A percentile compares a stretch with the other conserved stretches of the same genome.
These are phyloP conservation scores for Trametopsis cervina DNA, from an alignment of 768 basidiomycete genomes.

Conservation along the genomic window DNA sequence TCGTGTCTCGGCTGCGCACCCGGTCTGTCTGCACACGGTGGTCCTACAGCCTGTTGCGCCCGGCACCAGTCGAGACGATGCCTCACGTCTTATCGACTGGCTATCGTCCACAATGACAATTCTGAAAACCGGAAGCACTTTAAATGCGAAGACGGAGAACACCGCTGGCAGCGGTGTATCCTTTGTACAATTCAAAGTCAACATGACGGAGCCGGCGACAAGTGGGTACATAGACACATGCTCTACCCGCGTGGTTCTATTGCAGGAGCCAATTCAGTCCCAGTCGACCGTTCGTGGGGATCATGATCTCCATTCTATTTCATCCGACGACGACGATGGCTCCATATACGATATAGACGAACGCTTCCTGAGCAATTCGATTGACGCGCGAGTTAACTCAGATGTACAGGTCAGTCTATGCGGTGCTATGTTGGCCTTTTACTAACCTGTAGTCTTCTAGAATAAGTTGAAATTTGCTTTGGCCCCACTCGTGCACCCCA, in stretches of 20 bases:
- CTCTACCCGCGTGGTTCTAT: background rate
- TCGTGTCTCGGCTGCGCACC: background rate
- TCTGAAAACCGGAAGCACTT: background rate
- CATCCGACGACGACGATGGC: background rate
- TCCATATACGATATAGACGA: slow-evolving; percentile 7
- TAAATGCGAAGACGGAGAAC: background rate
- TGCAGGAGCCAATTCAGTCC: background rate
- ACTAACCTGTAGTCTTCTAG: too few relatives aligned
- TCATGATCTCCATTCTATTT: too few relatives aligned
- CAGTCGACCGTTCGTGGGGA: background rate
- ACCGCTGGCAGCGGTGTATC: background rate
- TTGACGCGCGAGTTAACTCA: background rate
- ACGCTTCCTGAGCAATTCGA: slow-evolving; percentile 2
- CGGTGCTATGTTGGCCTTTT: background rate
- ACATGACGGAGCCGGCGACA: background rate
- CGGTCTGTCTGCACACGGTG: background rate
- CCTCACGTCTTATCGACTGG: background rate
- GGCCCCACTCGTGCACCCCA: too few relatives aligned
- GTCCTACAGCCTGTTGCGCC: background rate
- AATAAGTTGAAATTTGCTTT: too few relatives aligned
- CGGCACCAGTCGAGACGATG: background rate
- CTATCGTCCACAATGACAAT: background rate
- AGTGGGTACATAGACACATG: background rate
- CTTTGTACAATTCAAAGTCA: background rate
- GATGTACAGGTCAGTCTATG: background rate